These are phyloP conservation scores for Linum tenue DNA, from an alignment of 345 rosid species.

Conservation along the genomic window DNA sequence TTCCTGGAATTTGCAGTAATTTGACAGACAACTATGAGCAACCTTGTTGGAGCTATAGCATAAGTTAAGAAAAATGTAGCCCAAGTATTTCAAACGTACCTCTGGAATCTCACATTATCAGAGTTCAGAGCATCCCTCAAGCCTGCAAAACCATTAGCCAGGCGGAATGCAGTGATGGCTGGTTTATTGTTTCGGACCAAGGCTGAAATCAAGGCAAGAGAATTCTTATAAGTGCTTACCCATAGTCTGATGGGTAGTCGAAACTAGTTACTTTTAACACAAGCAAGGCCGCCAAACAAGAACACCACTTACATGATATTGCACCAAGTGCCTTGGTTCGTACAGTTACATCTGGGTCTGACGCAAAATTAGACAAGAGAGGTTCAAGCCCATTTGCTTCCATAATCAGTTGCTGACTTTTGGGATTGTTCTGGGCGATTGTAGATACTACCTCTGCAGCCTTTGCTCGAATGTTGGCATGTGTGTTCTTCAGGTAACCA, in stretches of 20 bases:
- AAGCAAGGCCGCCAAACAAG: neutral
- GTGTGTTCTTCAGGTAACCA: conserved; percentile 61
- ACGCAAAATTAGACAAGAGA: conserved; percentile 49
- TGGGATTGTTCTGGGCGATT: conserved; percentile 85
- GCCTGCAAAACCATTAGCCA: conserved; percentile 80
- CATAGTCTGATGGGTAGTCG: neutral
- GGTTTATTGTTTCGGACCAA: conserved; percentile 75
- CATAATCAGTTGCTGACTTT: conserved; percentile 82
- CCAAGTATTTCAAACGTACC: conserved; percentile 29
- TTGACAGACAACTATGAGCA: too few species aligned
- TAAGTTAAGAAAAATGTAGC: neutral
- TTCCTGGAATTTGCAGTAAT: neutral
- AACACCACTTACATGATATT: conserved; percentile 70
- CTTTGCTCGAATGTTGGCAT: conserved; percentile 71
- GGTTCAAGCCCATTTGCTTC: conserved; percentile 90
- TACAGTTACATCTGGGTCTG: conserved; percentile 57
- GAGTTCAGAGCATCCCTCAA: conserved; percentile 72
- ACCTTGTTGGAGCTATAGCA: too few species aligned
- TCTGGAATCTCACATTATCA: conserved; percentile 63
- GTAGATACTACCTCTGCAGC: conserved; percentile 84
- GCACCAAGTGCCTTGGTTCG: conserved; percentile 84
- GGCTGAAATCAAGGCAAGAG: conserved; percentile 37
- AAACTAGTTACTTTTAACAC: neutral
- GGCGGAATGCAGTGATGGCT: conserved; percentile 69
- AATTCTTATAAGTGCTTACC: too few species aligned